Evolutionary conservation across 768 basidiomycete genomes (phyloP).

Genomic region (Hemileccinum rubropunctum): DNA sequence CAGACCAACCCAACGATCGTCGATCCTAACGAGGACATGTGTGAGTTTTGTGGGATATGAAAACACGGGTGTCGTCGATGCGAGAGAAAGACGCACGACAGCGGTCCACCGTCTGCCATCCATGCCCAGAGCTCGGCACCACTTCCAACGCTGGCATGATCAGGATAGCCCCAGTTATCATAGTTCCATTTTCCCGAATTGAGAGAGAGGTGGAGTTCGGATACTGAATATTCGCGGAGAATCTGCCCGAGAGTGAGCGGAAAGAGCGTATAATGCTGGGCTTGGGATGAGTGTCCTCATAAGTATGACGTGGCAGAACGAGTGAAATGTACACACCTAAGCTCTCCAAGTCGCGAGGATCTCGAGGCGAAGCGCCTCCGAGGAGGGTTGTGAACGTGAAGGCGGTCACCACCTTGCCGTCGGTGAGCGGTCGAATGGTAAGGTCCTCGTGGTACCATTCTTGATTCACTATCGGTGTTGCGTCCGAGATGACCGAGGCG

Average conservation of each 20-base stretch:
- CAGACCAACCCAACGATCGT: slow-evolving; percentile 79
- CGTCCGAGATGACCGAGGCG: slow-evolving; percentile 1
- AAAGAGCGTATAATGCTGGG: slow-evolving; percentile 84
- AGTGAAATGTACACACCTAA: slow-evolving; percentile 44
- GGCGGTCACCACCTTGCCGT: slow-evolving; percentile 78
- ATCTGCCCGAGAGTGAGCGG: slow-evolving; percentile 87
- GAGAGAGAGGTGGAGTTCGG: slow-evolving; percentile 84
- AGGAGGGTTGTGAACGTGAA: slow-evolving; percentile 78
- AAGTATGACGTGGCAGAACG: background rate
- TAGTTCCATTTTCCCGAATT: slow-evolving; percentile 95
- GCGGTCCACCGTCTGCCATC: slow-evolving; percentile 65
- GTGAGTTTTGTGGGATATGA: background rate
- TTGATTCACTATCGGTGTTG: background rate
- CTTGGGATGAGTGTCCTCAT: slow-evolving; percentile 34
- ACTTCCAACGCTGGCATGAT: slow-evolving; percentile 70
- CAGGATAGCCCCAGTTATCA: slow-evolving; percentile 77
- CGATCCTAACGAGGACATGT: slow-evolving; percentile 44
- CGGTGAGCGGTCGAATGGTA: slow-evolving; percentile 57
- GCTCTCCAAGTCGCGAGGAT: slow-evolving; percentile 46
- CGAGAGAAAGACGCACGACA: slow-evolving; percentile 42
- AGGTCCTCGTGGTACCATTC: slow-evolving; percentile 52
- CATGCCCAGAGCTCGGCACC: slow-evolving; percentile 93
- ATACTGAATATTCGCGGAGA: slow-evolving; percentile 78
- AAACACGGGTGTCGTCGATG: background rate
- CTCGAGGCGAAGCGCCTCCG: slow-evolving; percentile 50